A percentile compares a stretch with the other conserved stretches of the same genome.
phyloP scores from a whole-genome alignment of 495 filamentous ascomycete species.

The Acidiella bohemica region DNA sequence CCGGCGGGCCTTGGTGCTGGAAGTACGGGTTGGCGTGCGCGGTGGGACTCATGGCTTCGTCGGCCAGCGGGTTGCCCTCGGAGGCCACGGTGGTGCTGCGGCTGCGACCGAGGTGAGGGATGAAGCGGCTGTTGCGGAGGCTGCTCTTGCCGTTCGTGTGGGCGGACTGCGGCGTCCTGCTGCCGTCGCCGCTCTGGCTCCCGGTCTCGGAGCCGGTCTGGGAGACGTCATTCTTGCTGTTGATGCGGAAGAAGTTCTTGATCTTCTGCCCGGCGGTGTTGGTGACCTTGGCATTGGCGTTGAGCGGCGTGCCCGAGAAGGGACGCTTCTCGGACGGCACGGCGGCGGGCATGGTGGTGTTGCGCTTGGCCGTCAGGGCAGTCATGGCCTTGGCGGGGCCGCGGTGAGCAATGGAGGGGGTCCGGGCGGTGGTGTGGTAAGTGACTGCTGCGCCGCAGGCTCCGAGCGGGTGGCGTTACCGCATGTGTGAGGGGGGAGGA shows the following conservation, averaged over 20 bases:
- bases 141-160: slow-evolving; percentile 48
- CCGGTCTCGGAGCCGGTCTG: slow-evolving; percentile 15
- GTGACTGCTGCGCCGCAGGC: too few species aligned
- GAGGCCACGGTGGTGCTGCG: slow-evolving; percentile 82
- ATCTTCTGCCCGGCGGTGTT: slow-evolving; percentile 51
- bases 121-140: slow-evolving; percentile 73
- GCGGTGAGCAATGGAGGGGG: too few species aligned
- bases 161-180: slow-evolving; percentile 37
- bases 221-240: slow-evolving; percentile 39
- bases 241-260: slow-evolving; percentile 98
- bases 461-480: too few species aligned
- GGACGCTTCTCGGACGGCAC: slow-evolving; percentile 9
- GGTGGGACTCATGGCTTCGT: slow-evolving; percentile 79
- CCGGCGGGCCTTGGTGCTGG: slow-evolving; percentile 86
- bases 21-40: slow-evolving; percentile 97
- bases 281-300: slow-evolving; percentile 29
- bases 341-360: slow-evolving; percentile 6
- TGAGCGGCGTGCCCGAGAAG: slow-evolving; percentile 11
- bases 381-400: too few species aligned
- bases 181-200: slow-evolving; percentile 28
- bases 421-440: too few species aligned
- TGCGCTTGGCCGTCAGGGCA: slow-evolving; percentile 11
- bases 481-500: too few species aligned
- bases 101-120: slow-evolving; percentile 62
- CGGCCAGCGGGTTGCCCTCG: slow-evolving; percentile 80